These are phyloP conservation scores for Tolypocladium tundrense DNA, from an alignment of 2,329 filamentous ascomycete species.

Conservation along the genomic window DNA sequence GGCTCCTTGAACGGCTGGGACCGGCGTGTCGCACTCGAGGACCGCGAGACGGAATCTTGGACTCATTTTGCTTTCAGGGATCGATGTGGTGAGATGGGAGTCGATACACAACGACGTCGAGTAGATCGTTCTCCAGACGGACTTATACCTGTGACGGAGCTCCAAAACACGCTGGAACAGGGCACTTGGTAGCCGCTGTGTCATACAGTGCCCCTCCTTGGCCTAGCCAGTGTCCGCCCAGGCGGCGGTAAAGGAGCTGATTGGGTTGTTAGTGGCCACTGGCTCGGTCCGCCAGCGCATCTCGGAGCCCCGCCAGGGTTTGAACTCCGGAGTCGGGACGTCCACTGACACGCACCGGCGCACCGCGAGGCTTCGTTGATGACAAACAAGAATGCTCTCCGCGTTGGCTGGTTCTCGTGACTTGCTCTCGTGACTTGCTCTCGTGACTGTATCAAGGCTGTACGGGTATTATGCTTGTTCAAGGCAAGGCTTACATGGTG, in stretches of 20 bases:
- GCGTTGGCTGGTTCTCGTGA: neutral
- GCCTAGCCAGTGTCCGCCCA: neutral
- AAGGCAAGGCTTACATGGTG: neutral
- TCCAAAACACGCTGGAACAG: too few species aligned
- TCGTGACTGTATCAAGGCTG: neutral
- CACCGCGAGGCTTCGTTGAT: neutral
- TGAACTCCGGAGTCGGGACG: neutral
- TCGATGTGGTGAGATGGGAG: neutral
- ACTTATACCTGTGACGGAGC: neutral
- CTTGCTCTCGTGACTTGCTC: neutral
- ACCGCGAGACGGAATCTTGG: conserved; percentile 12
- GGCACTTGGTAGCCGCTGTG: neutral
- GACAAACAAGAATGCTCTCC: neutral
- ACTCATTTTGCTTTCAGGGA: neutral
- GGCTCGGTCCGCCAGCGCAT: neutral
- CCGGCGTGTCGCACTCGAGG: conserved; percentile 21
- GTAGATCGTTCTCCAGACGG: neutral
- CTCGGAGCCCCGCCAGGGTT: neutral
- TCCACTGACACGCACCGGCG: neutral
- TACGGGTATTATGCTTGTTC: too few species aligned
- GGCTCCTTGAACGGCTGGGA: conserved; percentile 13
- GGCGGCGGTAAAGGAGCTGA: neutral
- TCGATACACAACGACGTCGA: neutral
- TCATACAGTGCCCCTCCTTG: neutral
- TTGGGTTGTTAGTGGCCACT: neutral